These are phyloP conservation scores for Rhizodiscina lignyota DNA, from an alignment of 495 filamentous ascomycete species.

Conservation along the genomic window DNA sequence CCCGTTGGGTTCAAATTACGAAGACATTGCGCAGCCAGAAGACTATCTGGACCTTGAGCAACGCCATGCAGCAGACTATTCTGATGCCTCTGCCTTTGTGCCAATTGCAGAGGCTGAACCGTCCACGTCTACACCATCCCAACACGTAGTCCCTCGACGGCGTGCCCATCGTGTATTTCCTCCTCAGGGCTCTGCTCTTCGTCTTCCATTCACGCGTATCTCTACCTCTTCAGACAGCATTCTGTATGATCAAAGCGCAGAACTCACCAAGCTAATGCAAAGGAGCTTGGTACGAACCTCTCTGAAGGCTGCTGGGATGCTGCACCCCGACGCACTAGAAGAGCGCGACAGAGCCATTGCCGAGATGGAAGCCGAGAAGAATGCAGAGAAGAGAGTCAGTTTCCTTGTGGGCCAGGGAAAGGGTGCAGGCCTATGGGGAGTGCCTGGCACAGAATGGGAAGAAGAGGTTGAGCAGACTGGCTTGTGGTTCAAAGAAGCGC, in stretches of 20 bases:
- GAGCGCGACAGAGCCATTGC: neutral
- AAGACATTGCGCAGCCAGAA: no score
- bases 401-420: no score
- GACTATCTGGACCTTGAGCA: no score
- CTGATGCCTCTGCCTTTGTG: no score
- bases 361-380: neutral
- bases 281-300: neutral
- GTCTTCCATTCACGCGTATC: neutral
- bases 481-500: no score
- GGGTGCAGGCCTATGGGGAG: no score
- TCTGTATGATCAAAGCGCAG: neutral
- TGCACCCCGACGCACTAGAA: no score
- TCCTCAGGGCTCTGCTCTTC: neutral
- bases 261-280: neutral
- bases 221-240: neutral
- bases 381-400: neutral
- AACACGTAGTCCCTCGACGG: neutral
- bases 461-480: no score
- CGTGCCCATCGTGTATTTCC: neutral
- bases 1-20: no score
- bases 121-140: neutral
- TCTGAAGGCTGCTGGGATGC: no score
- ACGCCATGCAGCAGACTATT: no score
- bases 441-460: no score
- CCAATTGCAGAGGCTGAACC: conserved; percentile 9